Conservation (phyloP, 306 rosid genomes). For the Quillaja saponaria region DNA sequence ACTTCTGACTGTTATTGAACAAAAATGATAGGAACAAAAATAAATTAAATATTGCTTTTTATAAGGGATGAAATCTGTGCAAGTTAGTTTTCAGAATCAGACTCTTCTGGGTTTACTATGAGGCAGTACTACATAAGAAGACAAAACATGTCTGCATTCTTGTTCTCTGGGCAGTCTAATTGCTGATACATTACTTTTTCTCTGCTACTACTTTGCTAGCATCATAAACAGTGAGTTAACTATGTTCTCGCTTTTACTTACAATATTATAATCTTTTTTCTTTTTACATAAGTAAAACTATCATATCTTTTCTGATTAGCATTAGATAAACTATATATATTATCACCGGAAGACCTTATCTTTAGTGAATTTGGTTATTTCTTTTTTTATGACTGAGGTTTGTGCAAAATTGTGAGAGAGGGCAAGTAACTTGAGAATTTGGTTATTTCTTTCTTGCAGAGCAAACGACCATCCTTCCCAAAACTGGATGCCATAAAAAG, state of each 20-base stretch:
- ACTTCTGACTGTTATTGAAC: conserved; percentile 21
- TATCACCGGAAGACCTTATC: not conserved
- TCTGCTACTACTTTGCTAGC: conserved; percentile 6
- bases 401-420: conserved; percentile 7
- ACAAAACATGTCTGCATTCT: conserved; percentile 11
- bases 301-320: conserved; percentile 19
- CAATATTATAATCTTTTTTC: not conserved
- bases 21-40: too few species aligned
- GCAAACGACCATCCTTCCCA: conserved; percentile 81
- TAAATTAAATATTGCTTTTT: not conserved
- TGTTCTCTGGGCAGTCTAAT: conserved; percentile 17
- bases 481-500: conserved; percentile 82
- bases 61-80: not conserved
- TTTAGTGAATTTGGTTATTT: not conserved
- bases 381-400: conserved; percentile 17
- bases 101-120: not conserved
- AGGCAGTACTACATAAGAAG: conserved; percentile 19
- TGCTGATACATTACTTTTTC: conserved; percentile 15
- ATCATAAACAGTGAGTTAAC: conserved; percentile 1
- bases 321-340: conserved; percentile 7
- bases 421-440: conserved; percentile 9
- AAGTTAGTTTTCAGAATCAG: not conserved
- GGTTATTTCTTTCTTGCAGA: conserved; percentile 48
- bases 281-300: not conserved
- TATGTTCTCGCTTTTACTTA: not conserved